phyloP scores from a whole-genome alignment of 148 eudicot genomes.

The Heliosperma pusillum region DNA sequence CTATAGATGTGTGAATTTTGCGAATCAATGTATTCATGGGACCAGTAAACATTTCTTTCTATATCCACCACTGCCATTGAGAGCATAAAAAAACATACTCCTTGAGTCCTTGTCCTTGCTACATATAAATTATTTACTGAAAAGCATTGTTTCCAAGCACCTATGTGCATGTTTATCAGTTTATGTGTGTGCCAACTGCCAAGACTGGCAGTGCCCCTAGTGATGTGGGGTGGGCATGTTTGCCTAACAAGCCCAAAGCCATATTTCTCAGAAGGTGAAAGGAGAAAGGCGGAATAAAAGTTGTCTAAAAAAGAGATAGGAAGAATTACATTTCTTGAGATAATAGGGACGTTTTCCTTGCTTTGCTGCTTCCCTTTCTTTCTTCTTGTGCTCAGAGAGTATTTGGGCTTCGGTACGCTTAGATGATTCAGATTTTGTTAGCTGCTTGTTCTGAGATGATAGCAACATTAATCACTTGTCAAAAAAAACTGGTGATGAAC shows the following conservation, averaged over 20 bases:
- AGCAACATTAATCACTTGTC: conserved; percentile 16
- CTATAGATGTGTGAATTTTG: too few relatives aligned
- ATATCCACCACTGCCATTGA: background rate
- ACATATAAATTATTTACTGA: too few relatives aligned
- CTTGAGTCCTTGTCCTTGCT: too few relatives aligned
- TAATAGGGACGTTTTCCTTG: conserved; percentile 87
- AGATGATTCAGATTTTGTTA: conserved; percentile 52
- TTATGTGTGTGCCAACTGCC: background rate
- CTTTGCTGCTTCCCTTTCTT: conserved; percentile 81
- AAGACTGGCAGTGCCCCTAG: background rate
- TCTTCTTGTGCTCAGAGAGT: conserved; percentile 84
- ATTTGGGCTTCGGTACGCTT: conserved; percentile 56
- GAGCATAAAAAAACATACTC: background rate
- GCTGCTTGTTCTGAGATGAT: conserved; percentile 52
- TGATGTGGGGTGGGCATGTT: background rate
- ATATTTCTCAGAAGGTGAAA: background rate
- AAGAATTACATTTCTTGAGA: conserved; percentile 67
- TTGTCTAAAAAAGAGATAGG: conserved; percentile 14
- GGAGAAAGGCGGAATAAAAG: background rate
- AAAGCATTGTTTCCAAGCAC: background rate
- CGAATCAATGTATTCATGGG: too few relatives aligned
- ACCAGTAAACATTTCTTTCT: too few relatives aligned
- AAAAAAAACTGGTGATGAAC: background rate
- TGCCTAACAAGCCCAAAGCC: background rate
- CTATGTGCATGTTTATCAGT: background rate